Base-by-base conservation (phyloP, 2,329 filamentous ascomycete species). In the Chaetothyriales sp. region DNA sequence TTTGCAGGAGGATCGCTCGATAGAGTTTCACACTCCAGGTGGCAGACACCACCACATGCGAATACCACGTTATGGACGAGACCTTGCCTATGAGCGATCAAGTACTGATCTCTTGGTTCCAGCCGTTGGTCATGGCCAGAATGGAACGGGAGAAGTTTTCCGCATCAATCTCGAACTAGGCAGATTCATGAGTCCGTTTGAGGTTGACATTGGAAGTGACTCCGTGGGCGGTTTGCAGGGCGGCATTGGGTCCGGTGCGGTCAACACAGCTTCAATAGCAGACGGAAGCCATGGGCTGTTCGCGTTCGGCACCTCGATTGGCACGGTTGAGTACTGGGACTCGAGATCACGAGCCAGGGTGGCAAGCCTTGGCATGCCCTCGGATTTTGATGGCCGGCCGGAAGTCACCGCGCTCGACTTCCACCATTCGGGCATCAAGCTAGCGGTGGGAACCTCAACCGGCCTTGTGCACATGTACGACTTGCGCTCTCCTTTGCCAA, bases 281-380 rank as follows among this genome's bases (percentile, higher is more conserved):
- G 87, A 95, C 65, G 78, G 83, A 43, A 89, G 86, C 47, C 92
- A 98, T 66, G 92, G 92, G 52, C 74, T 98, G 4, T 76, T 89
- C 33, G 89, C 90, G 0, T 98, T 98, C 62, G 92, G 94, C 49
- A 98, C 92, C 1, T 89, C 88, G 2, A 73, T 92, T 52, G 90
- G 92, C n/a, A 95, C 90, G 0, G 87, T 97, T 22, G 92, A 98
- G 65, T 90, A 97, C 63, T 98, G 89, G 87, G 92, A 98, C 65
- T 79, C 89, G 1, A 79, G 92, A 54, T 89, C 86, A 28, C 84
- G 88, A 64, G 84, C 83, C 51, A 77, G 88, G 52, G 85, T 90
- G 9, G 89, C 87, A 15, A 77, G 90, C 18, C 73, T 98, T 1
- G 76, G 83, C 10, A 77, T 73, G 1, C 77, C 76, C 3, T 56